Evolutionary conservation across 2,329 filamentous ascomycete genomes (phyloP), one percentile per base, ranked within the genome.

Genomic region (Alternaria alternata): DNA sequence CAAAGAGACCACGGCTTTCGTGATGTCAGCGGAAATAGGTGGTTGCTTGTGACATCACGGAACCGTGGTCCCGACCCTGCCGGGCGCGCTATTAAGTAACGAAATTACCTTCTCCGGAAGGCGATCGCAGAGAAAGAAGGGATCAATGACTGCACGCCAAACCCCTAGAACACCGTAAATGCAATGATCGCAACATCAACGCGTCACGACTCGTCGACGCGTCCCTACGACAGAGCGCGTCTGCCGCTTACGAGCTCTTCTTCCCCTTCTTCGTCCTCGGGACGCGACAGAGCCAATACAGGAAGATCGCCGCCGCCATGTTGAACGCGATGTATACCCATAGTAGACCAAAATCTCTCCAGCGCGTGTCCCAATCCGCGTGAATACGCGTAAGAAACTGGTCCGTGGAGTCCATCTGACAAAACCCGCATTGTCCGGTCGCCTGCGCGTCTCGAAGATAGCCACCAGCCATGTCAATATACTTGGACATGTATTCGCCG

Each of bases 261-360:
- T 78, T 78, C 60, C 67, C 75, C 68, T 79, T 80, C 70, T 80
- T 81, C 16, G 73, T 71, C 72, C 81, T 82, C 4, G 84, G 85
- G 52, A 87, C 83, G 9, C 85, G 76, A 7, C 76, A 77, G 26
- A 84, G 63, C 84, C 84, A 86, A 65, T 87, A 87, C n/a, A 87
- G 64, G 22, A 79, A 73, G 3, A 84, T 64, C 0, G 84, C 83
- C 0, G 73, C 82, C 6, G 71, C 67, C 7, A 82, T 66, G 66
- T 87, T 87, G 67, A 86, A 83, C 4, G 73, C 75, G n/a, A 86
- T 77, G 57, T 80, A 86, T 2, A 77, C 81, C 77, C 81, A 85
- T 46, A 86, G 65, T 26, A 86, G 70, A 0, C 84, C 84, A 54
- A 84, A 83, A 56, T 86, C 81, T 57, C 89, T 83, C 89, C 89